Evolutionary conservation across 2,329 filamentous ascomycete genomes (phyloP), one percentile per base, ranked within the genome.

Genomic region (Colletotrichum eleusines): DNA sequence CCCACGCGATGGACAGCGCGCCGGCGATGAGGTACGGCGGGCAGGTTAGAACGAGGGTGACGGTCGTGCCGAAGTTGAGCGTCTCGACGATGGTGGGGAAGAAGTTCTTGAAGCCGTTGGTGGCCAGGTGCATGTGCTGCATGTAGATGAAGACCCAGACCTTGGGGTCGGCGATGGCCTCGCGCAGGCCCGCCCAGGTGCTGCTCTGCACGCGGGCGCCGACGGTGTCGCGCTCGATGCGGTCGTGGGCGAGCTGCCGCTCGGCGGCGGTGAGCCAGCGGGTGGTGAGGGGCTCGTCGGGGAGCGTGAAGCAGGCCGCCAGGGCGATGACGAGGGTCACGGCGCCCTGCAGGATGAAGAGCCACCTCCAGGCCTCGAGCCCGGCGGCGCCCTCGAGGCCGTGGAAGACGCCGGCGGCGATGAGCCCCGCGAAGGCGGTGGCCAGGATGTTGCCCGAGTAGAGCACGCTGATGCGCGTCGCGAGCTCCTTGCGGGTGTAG

Each of bases 401-500:
- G 14, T 74, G 74, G 28, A 85, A 84, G 0, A 82, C 81, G 0
- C 79, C 82, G 0, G 82, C 80, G 0, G 82, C 83, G 38, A 86
- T 82, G 20, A 85, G 76, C 6, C 84, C 83, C 0, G 80, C 81
- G 46, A 85, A 84, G 1, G 81, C 79, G 0, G 77, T 79, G 5
- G 79, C 77, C 11, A 80, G 69, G 14, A 81, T 76, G 20, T 79
- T 79, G 1, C 81, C 82, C 0, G 83, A 79, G 66, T 86, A 86
- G 4, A 86, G 76, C 64, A 85, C 81, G 5, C 82, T 80, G 31
- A 84, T 82, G 54, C 83, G 77, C 1, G 80, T 76, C 12, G 80
- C 78, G 33, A 85, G 74, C 74, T 84, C 83, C 73, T 86, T 84
- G 28, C 85, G 79, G 2, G 85, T 88, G 76, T 89, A 89, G 77